Base-by-base conservation (phyloP, 1,284 basidiomycete genomes). In the Lentinula novae-zelandiae region DNA sequence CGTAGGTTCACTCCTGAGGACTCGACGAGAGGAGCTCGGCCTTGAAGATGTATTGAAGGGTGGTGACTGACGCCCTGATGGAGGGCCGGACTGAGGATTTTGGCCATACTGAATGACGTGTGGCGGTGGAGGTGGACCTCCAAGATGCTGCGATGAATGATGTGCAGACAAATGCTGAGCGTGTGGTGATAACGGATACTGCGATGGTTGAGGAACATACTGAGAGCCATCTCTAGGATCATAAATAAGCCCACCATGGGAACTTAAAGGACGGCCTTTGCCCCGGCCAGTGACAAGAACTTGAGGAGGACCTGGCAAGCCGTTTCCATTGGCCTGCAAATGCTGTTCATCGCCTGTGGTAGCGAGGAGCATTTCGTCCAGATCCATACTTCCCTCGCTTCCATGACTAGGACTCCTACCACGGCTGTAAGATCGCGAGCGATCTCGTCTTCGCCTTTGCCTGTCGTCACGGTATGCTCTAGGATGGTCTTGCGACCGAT, bases 361-460 rank as follows among this genome's bases (percentile, higher is more conserved):
- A 1, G 54, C 54, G n/a, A 56, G 54, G 1, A 58, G 50, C 57
- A 58, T 58, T 12, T 58, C 57, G 22, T 58, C 56, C 20, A 58
- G n/a, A n/a, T 58, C 57, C 49, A 53, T n/a, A 44, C 57, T 58
- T n/a, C 39, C 54, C 15, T 56, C 54, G 36, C 54, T 56, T 46
- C 54, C 54, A 33, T 42, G 54, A 46, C 54, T 56, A 20, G 5
- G 54, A 31, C 54, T 56, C 39, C 54, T 44, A 1, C 53, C 53
- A n/a, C 15, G 54, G 40, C 53, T 54, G 31, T 46, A 56, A 27
- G 54, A 56, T 56, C 54, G 54, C 36, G 54, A 56, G 20, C 51
- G 51, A 22, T 17, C 51, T 46, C 54, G 13, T 44, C 54, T 31
- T 42, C 54, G 54, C 17, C 54, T 40, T 4, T 27, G 42, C 10